Evolutionary conservation across 108 stramenopile genomes (phyloP).

Genomic region (Skeletonema costatum): DNA sequence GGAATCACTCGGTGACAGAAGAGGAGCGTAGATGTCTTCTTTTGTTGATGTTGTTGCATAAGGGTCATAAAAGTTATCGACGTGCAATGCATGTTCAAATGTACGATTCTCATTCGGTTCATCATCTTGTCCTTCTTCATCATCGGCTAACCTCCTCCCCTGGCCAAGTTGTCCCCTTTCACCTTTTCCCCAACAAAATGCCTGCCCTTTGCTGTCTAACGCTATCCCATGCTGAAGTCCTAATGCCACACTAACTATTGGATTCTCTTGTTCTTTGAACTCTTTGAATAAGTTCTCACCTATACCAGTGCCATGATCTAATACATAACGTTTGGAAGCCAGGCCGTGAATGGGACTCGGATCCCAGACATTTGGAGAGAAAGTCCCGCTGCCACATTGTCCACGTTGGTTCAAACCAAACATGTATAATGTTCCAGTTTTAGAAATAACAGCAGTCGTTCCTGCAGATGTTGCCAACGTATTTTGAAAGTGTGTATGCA

Average conservation of each 20-base stretch:
- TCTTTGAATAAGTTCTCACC: conserved; percentile 32
- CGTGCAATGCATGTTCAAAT: conserved; percentile 43
- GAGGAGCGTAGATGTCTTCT: conserved; percentile 34
- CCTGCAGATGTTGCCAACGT: conserved; percentile 67
- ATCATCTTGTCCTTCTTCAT: conserved; percentile 31
- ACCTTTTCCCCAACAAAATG: conserved; percentile 90
- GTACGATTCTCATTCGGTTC: conserved; percentile 39
- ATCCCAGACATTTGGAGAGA: conserved; percentile 73
- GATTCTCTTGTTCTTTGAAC: conserved; percentile 53
- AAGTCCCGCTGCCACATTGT: conserved; percentile 77
- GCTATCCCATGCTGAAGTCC: conserved; percentile 92
- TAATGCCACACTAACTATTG: conserved; percentile 73
- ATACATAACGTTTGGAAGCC: conserved; percentile 29
- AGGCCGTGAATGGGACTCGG: conserved; percentile 62
- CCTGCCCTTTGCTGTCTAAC: conserved; percentile 66
- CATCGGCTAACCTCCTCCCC: conserved; percentile 53
- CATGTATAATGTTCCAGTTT: conserved; percentile 57
- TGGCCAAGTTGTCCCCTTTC: conserved; percentile 85
- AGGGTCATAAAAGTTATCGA: conserved; percentile 44
- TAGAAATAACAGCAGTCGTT: conserved; percentile 69
- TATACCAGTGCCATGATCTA: conserved; percentile 27
- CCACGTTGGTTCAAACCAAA: conserved; percentile 84
- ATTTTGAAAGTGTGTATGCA: conserved; percentile 32
- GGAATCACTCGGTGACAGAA: conserved; percentile 35
- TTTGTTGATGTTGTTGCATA: conserved; percentile 32